Base-by-base conservation (phyloP, 352 stramenopile genomes). In the Phytophthora uliginosa region DNA sequence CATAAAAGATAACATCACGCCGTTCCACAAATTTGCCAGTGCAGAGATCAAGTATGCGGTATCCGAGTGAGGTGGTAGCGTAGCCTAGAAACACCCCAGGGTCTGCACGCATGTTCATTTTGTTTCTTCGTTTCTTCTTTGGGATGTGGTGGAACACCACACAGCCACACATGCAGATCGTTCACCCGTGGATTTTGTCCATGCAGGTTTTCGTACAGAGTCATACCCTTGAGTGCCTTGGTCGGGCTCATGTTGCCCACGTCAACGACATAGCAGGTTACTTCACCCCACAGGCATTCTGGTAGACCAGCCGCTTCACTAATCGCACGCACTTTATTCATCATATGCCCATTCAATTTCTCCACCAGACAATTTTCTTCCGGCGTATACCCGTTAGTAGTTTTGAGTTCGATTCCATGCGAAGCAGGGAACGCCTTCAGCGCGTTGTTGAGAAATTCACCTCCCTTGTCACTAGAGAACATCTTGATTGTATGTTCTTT, bases 381-480 rank as follows among this genome's bases (percentile, higher is more conserved):
- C 0, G 31, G 31, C 1, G 53, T 48, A 9, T 31, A 26, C 8
- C 8, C 4, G 33, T 38, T 38, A 8, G 33, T 38, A 38, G 33
- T 38, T 8, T 9, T 38, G 0, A 51, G n/a, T 48, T 62, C 15
- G 10, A 62, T 62, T 12, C 36, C 36, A 15, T 18, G 38, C 13
- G 2, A 24, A 28, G 4, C 34, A 0, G 53, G 7, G 18, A 62
- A 52, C 1, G 34, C 3, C 9, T 13, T 52, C 38, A 62, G 13
- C 15, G 8, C 24, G 2, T 51, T 53, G 22, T 40, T 63, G 13
- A 52, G 40, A n/a, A 62, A 62, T 12, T 52, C 36, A 26, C 50
- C 17, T 1, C 56, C 56, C 10, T 62, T 40, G 20, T 53, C 56
- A 24, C 56, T 52, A 4, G 56, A 62, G 6, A 62, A 62, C 7